phyloP scores from a whole-genome alignment of 2,329 filamentous ascomycete genomes.

The Pseudocercospora crystallina region DNA sequence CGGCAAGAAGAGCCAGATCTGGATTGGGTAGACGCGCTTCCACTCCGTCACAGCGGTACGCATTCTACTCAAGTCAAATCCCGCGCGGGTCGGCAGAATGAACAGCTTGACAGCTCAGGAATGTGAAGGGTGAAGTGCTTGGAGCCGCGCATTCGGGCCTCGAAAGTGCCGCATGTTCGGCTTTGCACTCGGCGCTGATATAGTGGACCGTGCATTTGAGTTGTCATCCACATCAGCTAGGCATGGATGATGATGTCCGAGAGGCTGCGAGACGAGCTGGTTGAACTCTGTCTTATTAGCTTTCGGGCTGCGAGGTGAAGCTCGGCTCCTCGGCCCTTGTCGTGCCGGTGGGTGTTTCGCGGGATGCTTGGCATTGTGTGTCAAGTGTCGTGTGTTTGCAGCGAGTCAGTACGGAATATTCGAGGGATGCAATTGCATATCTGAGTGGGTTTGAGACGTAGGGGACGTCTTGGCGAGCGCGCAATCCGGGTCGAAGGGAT shows the following conservation, averaged over 20 bases:
- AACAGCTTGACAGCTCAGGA: not conserved
- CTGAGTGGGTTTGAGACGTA: too few relatives aligned
- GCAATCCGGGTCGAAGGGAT: not conserved
- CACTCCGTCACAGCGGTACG: constrained; percentile 1
- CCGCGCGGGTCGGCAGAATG: constrained; percentile 6
- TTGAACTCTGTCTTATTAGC: constrained; percentile 3
- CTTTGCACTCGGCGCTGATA: constrained; percentile 1
- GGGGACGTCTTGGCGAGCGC: too few relatives aligned
- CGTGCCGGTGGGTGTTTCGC: not conserved
- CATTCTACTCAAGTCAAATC: constrained; percentile 1
- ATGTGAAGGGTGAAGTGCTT: not conserved
- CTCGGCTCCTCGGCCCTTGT: not conserved
- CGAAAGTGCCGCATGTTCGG: not conserved
- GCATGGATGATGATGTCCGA: constrained; percentile 7
- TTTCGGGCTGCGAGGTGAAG: not conserved
- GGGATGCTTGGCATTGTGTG: too few relatives aligned
- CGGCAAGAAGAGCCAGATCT: not conserved
- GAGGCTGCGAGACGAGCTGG: not conserved
- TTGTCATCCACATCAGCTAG: not conserved
- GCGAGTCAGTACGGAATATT: not conserved
- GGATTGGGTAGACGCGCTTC: not conserved
- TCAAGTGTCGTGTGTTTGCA: not conserved
- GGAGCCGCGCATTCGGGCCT: not conserved
- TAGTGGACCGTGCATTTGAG: constrained; percentile 2
- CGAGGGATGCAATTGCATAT: not conserved